Evolutionary conservation across 2,329 filamentous ascomycete genomes (phyloP).

Genomic region (Hypomyces perniciosus): DNA sequence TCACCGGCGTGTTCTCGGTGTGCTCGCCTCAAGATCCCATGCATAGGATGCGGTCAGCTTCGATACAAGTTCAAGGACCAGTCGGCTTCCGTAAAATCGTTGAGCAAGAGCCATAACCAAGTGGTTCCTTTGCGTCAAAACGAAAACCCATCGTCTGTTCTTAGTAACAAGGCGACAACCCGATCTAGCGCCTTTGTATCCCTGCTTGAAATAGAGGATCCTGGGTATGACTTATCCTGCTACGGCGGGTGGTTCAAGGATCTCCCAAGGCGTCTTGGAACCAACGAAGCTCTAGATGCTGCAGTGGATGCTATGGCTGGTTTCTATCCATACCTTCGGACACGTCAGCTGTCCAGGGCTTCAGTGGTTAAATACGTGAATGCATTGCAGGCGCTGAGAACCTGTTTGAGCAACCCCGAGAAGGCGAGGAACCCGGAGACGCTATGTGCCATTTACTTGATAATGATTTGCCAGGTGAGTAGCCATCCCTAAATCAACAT

Average conservation of each 20-base stretch:
- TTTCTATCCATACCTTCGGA: slow-evolving; percentile 20
- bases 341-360: slow-evolving; percentile 16
- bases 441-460: slow-evolving; percentile 31
- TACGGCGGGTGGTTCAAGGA: slow-evolving; percentile 41
- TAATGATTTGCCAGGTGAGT: slow-evolving; percentile 31
- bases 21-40: slow-evolving; percentile 36
- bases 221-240: slow-evolving; percentile 40
- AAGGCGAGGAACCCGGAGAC: slow-evolving; percentile 26
- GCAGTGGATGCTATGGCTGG: slow-evolving; percentile 26
- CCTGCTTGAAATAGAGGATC: slow-evolving; percentile 33
- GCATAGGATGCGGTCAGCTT: slow-evolving; percentile 40
- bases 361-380: slow-evolving; percentile 26
- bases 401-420: slow-evolving; percentile 22
- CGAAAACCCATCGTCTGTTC: slow-evolving; percentile 4
- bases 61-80: slow-evolving; percentile 45
- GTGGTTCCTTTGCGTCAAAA: not conserved
- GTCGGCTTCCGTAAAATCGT: slow-evolving; percentile 1
- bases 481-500: no score
- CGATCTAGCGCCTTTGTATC: slow-evolving; percentile 21
- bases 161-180: slow-evolving; percentile 23
- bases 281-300: slow-evolving; percentile 39
- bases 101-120: slow-evolving; percentile 3
- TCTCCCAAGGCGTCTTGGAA: slow-evolving; percentile 40
- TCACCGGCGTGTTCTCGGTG: slow-evolving; percentile 41
- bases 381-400: slow-evolving; percentile 24